Evolutionary conservation across 2,329 filamentous ascomycete genomes (phyloP), one percentile per base, ranked within the genome.

Genomic region (Purpureocillium lavendulum): DNA sequence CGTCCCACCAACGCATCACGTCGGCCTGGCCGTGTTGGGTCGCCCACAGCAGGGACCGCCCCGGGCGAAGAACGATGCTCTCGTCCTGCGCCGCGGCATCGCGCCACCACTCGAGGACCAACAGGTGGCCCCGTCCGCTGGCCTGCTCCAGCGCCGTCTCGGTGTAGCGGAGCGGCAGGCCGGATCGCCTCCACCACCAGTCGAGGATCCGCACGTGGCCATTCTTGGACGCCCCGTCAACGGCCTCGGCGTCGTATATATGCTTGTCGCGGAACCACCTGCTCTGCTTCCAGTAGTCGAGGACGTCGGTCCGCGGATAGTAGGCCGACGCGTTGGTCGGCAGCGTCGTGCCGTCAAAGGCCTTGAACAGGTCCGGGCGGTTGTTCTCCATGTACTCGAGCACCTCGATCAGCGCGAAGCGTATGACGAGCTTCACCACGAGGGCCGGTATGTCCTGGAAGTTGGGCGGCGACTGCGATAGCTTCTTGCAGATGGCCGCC

Each of bases 101-200:
- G 50, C 86, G 85, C 90, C 90, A 97, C 90, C 90, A 97, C 51
- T 94, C 83, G 2, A 97, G 73, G 1, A 96, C 87, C 7, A 79
- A 67, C n/a, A 95, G 71, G 48, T 92, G 84, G 7, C 89, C 88
- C 53, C 87, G 83, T 4, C 81, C 81, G 42, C 84, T 90, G 24
- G 90, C 89, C 53, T 89, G 84, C 60, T 96, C 90, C 14, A 97
- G 74, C 0, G 90, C 87, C 5, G 80, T 74, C 57, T 95, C 87
- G 10, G 85, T 94, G 60, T 92, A 95, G 49, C 86, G 82, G 15
- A 96, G 70, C 2, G 82, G 78, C 2, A 96, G 70, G 1, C 84
- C 84, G 0, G 75, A 77, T 7, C 83, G 87, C 16, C 82, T 74
- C 57, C 84, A 84, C 90, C 90, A 97, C 85, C 87, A 94, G 53